Evolutionary conservation across 2,329 filamentous ascomycete genomes (phyloP).

Genomic region (Alternaria sp.): DNA sequence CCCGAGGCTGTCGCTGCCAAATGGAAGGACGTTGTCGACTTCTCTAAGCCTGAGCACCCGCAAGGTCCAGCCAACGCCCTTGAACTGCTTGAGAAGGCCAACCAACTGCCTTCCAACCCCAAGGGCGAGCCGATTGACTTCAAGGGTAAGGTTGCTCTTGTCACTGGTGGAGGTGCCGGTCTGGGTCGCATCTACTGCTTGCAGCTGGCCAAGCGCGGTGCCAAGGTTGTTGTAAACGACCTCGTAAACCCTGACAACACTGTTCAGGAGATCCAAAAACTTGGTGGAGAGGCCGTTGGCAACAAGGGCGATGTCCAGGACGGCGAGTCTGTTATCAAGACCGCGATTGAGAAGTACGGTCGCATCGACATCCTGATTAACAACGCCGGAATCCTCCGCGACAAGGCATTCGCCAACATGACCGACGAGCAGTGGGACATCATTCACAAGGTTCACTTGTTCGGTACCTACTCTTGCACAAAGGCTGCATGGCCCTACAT

Average conservation of each 20-base stretch:
- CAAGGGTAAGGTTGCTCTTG: constrained; percentile 50
- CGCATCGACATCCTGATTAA: constrained; percentile 96
- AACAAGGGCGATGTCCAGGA: constrained; percentile 95
- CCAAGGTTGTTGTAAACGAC: constrained; percentile 93
- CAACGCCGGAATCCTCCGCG: constrained; percentile 96
- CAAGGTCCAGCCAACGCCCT: constrained; percentile 89
- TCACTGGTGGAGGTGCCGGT: constrained; percentile 55
- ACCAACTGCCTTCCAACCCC: constrained; percentile 42
- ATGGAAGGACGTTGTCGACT: constrained; percentile 89
- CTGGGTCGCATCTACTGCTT: constrained; percentile 92
- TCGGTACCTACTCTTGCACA: constrained; percentile 94
- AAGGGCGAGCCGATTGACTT: constrained; percentile 47
- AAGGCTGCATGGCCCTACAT: constrained; percentile 98
- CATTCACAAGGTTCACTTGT: constrained; percentile 90
- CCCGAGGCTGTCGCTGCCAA: constrained; percentile 87
- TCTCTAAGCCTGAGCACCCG: constrained; percentile 83
- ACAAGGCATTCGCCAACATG: constrained; percentile 99
- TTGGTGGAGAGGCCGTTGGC: constrained; percentile 88
- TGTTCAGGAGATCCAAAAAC: constrained; percentile 89
- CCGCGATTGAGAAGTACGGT: constrained; percentile 90
- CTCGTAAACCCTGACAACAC: constrained; percentile 90
- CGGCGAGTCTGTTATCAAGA: constrained; percentile 89
- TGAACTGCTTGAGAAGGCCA: constrained; percentile 63
- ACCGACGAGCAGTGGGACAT: constrained; percentile 92
- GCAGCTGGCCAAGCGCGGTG: constrained; percentile 84